These are phyloP conservation scores for Colletotrichum spaethianum DNA, from an alignment of 2,329 filamentous ascomycete species.

Conservation along the genomic window DNA sequence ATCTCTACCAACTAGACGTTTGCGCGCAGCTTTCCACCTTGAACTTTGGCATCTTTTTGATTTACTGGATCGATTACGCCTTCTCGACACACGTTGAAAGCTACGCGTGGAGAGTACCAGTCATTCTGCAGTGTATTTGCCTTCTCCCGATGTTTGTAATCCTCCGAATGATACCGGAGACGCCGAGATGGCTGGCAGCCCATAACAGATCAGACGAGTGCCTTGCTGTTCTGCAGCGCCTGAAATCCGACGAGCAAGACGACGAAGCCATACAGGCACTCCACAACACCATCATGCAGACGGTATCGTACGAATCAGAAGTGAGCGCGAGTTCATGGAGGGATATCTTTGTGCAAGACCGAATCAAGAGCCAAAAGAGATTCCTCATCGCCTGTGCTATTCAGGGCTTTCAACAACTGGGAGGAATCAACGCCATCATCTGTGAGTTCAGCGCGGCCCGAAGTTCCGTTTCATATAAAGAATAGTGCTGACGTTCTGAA, in stretches of 20 bases:
- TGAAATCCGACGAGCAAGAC: slow-evolving; percentile 46
- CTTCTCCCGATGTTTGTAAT: slow-evolving; percentile 56
- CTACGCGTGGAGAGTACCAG: slow-evolving; percentile 58
- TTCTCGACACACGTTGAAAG: slow-evolving; percentile 50
- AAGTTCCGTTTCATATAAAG: not conserved
- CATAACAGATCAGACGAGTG: slow-evolving; percentile 56
- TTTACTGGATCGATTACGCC: slow-evolving; percentile 63
- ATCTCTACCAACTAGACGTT: slow-evolving; percentile 51
- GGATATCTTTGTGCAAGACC: slow-evolving; percentile 50
- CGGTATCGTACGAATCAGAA: slow-evolving; percentile 50
- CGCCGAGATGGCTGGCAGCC: slow-evolving; percentile 58
- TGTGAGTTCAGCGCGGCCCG: slow-evolving; percentile 46
- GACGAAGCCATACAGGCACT: slow-evolving; percentile 45
- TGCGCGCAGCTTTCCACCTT: slow-evolving; percentile 63
- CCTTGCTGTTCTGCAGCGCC: slow-evolving; percentile 54
- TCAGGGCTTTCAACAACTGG: slow-evolving; percentile 58
- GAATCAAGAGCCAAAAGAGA: slow-evolving; percentile 50
- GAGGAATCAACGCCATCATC: slow-evolving; percentile 64
- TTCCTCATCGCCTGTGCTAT: slow-evolving; percentile 51
- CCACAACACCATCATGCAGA: slow-evolving; percentile 51
- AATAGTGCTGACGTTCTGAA: not conserved
- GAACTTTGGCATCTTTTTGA: slow-evolving; percentile 61
- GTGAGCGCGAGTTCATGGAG: slow-evolving; percentile 49
- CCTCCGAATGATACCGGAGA: slow-evolving; percentile 57
- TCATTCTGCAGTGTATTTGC: slow-evolving; percentile 58